Base-by-base conservation (phyloP, 2,329 filamentous ascomycete genomes). In the Nothophaeocryptopus gaeumannii region DNA sequence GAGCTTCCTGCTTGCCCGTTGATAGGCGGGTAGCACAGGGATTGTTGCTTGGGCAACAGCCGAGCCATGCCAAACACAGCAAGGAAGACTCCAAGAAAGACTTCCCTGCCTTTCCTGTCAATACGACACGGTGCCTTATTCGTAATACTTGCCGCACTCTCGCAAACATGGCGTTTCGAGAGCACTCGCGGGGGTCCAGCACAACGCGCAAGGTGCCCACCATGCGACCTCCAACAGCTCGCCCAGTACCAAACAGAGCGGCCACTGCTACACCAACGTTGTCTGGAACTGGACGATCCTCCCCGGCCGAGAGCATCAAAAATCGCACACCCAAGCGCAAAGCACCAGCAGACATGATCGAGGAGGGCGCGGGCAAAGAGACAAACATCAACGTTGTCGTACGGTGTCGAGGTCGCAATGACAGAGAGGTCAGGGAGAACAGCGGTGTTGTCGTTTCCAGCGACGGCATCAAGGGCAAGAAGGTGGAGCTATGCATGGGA, bases 301-400 rank as follows among this genome's bases (percentile, higher is more conserved):
- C 91, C 5, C 88, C 89, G 5, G 81, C 86, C 52, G 82, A 83
- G 39, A 88, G 87, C 3, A 71, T 77, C 33, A 70, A 78, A 42
- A 71, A 78, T 30, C 81, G 83, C 16, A 78, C 77, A 38, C 57
- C 59, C 10, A 96, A 96, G 75, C 84, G 91, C 64, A 96, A 96
- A 70, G 88, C 93, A 61, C 82, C 88, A 64, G 88, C 95, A 33
- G 62, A 61, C 8, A 26, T 26, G 20, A 32, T 51, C 5, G 91
- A 92, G 38, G 70, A 79, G 5, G 83, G 88, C 48, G 63, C 47
- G 8, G 80, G 80, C 44, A 85, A 91, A 62, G 90, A 95, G 70
- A 97, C 92, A 7, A 99, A 96, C 68, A 99, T 99, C 72, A 93
- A 95, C 67, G 93, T 99, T 39, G 91, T 97, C 31, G 95, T 99